A percentile compares a stretch with the other conserved stretches of the same genome.
Conservation (phyloP, 192 early-diverging fungal species). For the Dimargaris cristalligena region DNA sequence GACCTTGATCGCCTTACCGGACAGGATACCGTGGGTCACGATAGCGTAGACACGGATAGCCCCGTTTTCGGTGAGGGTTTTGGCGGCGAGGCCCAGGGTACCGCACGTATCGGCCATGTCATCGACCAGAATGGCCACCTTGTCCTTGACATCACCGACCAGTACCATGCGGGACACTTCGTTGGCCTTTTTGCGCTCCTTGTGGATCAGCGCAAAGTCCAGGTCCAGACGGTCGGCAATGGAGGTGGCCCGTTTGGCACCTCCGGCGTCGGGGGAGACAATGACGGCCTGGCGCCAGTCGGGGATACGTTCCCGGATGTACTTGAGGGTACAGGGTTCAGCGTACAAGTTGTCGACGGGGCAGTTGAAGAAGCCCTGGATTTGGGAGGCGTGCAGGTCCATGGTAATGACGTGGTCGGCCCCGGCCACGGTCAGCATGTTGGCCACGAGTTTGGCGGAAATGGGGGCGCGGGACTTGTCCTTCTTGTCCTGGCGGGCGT, state of each 20-base stretch:
- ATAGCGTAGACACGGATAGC: constrained; percentile 75
- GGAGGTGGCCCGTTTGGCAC: constrained; percentile 87
- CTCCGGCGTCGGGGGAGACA: constrained; percentile 89
- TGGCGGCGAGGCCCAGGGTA: constrained; percentile 84
- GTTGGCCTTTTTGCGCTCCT: too few species aligned
- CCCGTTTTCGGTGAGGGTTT: constrained; percentile 67
- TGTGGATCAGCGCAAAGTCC: constrained; percentile 94
- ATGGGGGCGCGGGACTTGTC: constrained; percentile 94
- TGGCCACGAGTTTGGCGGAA: constrained; percentile 90
- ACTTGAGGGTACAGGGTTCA: constrained; percentile 76
- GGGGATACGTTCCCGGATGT: constrained; percentile 62
- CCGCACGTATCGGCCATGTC: constrained; percentile 85
- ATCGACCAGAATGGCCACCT: constrained; percentile 83
- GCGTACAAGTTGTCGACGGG: constrained; percentile 91
- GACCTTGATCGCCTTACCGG: constrained; percentile 65
- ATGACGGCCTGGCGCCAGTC: constrained; percentile 50
- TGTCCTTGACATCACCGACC: constrained; percentile 79
- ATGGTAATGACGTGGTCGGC: constrained; percentile 98
- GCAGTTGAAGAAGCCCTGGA: constrained; percentile 91
- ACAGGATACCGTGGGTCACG: constrained; percentile 88
- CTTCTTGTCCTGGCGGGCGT: constrained; percentile 96
- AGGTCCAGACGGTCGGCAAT: constrained; percentile 85
- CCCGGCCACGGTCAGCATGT: constrained; percentile 83
- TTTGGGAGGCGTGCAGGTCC: constrained; percentile 87
- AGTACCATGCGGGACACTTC: constrained; percentile 61